Base-by-base conservation (phyloP, 495 filamentous ascomycete genomes). In the Astrothelium macrocarpum region DNA sequence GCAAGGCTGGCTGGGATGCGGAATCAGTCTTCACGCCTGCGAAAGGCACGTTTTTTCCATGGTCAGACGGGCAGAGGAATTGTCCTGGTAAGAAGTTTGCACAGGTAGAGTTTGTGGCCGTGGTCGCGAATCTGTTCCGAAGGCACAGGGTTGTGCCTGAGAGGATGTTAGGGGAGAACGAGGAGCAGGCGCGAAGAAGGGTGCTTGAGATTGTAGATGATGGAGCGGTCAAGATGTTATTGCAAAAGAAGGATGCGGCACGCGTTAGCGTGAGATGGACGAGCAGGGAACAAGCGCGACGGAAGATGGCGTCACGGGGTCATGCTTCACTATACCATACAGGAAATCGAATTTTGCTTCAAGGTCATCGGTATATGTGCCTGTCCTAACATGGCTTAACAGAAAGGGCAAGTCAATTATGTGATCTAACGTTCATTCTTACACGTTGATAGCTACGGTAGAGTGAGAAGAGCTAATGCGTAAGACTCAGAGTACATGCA, bases 31-130 rank as follows among this genome's bases (percentile, higher is more conserved):
- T 63, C 53, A 59, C 62, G 25, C 68, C 68, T 1, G 62, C 66
- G 10, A 65, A 68, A 34, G 68, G 68, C 1, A 28, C 34, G 0
- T 70, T 32, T 59, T 2, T 68, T n/a, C 59, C 66, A 20, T 70
- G 66, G 66, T 63, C 62, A 1, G 59, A 62, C 16, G 67, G 67
- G 1, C 67, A 66, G 16, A 62, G 67, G 2, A 56, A 65, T 20
- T 70, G 67, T 63, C 65, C 67, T 18, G 67, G 67, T 1, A 56
- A 65, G 63, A 61, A 65, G 29, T 67, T 68, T 63, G 65, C 66
- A 25, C 67, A 68, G 32, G 68, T 70, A 1, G 68, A 70, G 58
- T 70, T 68, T 65, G 59, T 31, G 12, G 63, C 66, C 5, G 63
- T 70, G 16, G 34, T 70, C 43, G 26, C 65, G 26, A 64, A 60